Base-by-base conservation (phyloP, 768 basidiomycete genomes). In the Lactifluus volemus region DNA sequence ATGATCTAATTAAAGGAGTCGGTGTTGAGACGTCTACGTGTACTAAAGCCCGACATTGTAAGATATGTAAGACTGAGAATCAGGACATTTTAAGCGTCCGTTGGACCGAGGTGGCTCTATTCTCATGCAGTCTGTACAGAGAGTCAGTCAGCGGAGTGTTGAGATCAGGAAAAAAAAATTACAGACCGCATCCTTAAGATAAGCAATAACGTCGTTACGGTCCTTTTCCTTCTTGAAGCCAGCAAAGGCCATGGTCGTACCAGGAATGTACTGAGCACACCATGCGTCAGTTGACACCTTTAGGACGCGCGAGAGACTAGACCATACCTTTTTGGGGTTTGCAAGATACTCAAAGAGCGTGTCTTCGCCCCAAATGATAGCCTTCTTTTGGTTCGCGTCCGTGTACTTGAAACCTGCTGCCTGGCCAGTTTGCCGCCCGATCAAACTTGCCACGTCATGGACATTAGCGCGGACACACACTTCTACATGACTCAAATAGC, bases 181-280 rank as follows among this genome's bases (percentile, higher is more conserved):
- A 78, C 87, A 64, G 70, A 90, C 89, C 58, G 82, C 70, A 54
- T 85, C 82, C 79, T 89, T 89, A 69, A 95, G 79, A 72, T 79
- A 84, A 60, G 93, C 84, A 70, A 98, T 82, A 69, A 98, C 85
- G 77, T 98, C 95, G 72, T 85, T 89, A 77, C 95, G 86, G 74
- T 98, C 95, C 82, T 94, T 92, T 10, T 92, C 92, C 84, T 98
- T 98, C 87, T 98, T 98, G 73, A 98, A 77, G 70, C 96, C 96
- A 66, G 94, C 93, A 68, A 97, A 98, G 60, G 94, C 95, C 95
- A 98, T 98, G 80, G 96, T 97, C 53, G 95, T 97, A 51, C 95
- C 94, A 42, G 92, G 92, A 67, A 95, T 95, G 78, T 93, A 94
- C 89, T 91, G 61, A 5, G 47, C 0, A 32, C 21, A 41, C 11